Conservation (phyloP, 805 yeast genomes). For the Pichia scutulata region DNA sequence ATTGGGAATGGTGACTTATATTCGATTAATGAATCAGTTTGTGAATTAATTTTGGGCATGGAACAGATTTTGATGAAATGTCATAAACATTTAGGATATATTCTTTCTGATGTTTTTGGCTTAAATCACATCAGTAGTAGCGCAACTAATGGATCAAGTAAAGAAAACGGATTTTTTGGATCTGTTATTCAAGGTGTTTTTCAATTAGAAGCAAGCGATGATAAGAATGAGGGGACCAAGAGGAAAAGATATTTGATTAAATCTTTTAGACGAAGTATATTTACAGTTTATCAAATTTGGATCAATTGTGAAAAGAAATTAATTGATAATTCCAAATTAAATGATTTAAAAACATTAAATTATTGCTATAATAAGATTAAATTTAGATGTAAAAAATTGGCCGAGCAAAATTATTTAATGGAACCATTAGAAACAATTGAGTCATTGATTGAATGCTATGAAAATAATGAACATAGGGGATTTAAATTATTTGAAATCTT, state of each 20-base stretch:
- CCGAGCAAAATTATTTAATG: slow-evolving; percentile 55
- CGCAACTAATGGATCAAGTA: slow-evolving; percentile 14
- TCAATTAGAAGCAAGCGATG: slow-evolving; percentile 57
- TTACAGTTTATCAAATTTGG: slow-evolving; percentile 61
- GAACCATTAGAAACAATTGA: slow-evolving; percentile 74
- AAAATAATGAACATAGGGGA: slow-evolving; percentile 16
- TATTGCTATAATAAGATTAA: slow-evolving; percentile 55
- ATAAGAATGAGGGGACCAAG: slow-evolving; percentile 41
- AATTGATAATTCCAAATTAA: background rate
- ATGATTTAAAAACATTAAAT: slow-evolving; percentile 28
- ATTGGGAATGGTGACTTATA: background rate
- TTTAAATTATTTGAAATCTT: slow-evolving; percentile 61
- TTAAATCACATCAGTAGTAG: slow-evolving; percentile 5
- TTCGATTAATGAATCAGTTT: slow-evolving; percentile 33
- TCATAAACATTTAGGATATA: slow-evolving; percentile 40
- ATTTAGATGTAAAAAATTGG: slow-evolving; percentile 55
- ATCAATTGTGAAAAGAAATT: slow-evolving; percentile 45
- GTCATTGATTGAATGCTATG: slow-evolving; percentile 38
- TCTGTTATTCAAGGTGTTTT: slow-evolving; percentile 74
- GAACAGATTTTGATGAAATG: slow-evolving; percentile 57
- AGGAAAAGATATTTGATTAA: slow-evolving; percentile 51
- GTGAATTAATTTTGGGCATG: slow-evolving; percentile 46
- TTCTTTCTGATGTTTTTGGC: slow-evolving; percentile 15
- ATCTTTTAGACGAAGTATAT: slow-evolving; percentile 54
- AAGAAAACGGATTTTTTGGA: slow-evolving; percentile 51